A percentile compares a stretch with the other conserved stretches of the same genome.
Evolutionary conservation across 352 stramenopile species (phyloP).

Genomic region (Aphanomyces cochlioides): DNA sequence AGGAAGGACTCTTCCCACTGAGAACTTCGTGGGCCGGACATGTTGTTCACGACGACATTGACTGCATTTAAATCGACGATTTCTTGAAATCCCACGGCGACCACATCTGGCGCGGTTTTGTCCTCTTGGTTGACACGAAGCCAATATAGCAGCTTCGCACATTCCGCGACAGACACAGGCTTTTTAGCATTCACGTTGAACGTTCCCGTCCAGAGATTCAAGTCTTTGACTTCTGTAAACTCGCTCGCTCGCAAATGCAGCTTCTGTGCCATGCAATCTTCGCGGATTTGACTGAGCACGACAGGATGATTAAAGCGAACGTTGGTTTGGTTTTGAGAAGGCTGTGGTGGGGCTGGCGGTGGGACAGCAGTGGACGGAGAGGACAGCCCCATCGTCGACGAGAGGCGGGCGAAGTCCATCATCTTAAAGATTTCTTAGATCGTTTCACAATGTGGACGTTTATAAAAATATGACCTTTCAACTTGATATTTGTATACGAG

Average conservation of each 20-base stretch:
- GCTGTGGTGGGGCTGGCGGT: neutral
- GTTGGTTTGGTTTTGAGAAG: conserved; percentile 32
- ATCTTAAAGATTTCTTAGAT: too few species aligned
- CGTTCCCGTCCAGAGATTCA: conserved; percentile 79
- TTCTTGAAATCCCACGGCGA: conserved; percentile 93
- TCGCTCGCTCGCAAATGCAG: conserved; percentile 49
- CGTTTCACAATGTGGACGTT: neutral
- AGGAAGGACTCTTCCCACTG: conserved; percentile 90
- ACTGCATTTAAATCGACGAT: conserved; percentile 99
- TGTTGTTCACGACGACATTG: conserved; percentile 98
- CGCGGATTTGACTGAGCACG: conserved; percentile 79
- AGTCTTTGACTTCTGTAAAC: conserved; percentile 67
- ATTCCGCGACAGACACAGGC: conserved; percentile 62
- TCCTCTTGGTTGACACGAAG: conserved; percentile 36
- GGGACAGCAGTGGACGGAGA: neutral
- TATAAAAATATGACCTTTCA: neutral
- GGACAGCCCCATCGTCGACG: neutral
- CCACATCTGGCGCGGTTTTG: conserved; percentile 44
- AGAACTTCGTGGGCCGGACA: conserved; percentile 86
- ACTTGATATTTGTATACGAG: too few species aligned
- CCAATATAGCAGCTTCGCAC: conserved; percentile 63
- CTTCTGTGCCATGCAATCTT: conserved; percentile 86
- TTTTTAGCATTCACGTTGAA: conserved; percentile 99
- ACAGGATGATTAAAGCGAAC: conserved; percentile 76
- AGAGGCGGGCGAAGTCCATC: neutral